A percentile compares a stretch with the other conserved stretches of the same genome.
Conservation (phyloP, 2,329 filamentous ascomycete genomes). For the Davidsoniella eucalypti region DNA sequence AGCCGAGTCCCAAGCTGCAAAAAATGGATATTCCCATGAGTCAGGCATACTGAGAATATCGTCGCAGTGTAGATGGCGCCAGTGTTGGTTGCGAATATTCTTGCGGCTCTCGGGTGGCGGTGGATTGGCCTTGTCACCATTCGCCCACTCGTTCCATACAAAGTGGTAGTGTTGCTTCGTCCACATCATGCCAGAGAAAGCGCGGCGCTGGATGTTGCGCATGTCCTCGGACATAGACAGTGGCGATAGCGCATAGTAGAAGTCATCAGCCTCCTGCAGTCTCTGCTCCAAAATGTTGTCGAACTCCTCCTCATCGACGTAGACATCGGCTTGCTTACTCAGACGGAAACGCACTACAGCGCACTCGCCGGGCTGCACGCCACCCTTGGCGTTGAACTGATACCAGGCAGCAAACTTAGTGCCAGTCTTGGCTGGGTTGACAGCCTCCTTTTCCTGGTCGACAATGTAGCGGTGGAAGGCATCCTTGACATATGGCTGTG, state of each 20-base stretch:
- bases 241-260: conserved; percentile 85
- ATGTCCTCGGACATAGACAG: conserved; percentile 87
- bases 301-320: conserved; percentile 82
- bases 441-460: conserved; percentile 57
- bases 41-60: conserved; percentile 96
- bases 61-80: conserved; percentile 90
- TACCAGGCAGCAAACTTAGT: conserved; percentile 91
- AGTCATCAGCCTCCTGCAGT: conserved; percentile 83
- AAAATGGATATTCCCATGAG: conserved; percentile 97
- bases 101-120: conserved; percentile 71
- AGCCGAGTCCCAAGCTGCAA: conserved; percentile 91
- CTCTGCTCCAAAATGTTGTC: conserved; percentile 80
- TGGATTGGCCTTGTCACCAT: conserved; percentile 76
- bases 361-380: conserved; percentile 78
- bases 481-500: conserved; percentile 78
- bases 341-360: conserved; percentile 87
- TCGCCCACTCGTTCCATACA: conserved; percentile 95
- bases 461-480: conserved; percentile 85
- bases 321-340: conserved; percentile 56
- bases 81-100: conserved; percentile 67
- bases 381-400: conserved; percentile 75
- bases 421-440: conserved; percentile 65
- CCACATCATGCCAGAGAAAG: conserved; percentile 95
- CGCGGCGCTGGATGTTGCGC: conserved; percentile 87
- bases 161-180: conserved; percentile 95